These are phyloP conservation scores for Venturia oleaginea DNA, from an alignment of 2,329 filamentous ascomycete species.

Conservation along the genomic window DNA sequence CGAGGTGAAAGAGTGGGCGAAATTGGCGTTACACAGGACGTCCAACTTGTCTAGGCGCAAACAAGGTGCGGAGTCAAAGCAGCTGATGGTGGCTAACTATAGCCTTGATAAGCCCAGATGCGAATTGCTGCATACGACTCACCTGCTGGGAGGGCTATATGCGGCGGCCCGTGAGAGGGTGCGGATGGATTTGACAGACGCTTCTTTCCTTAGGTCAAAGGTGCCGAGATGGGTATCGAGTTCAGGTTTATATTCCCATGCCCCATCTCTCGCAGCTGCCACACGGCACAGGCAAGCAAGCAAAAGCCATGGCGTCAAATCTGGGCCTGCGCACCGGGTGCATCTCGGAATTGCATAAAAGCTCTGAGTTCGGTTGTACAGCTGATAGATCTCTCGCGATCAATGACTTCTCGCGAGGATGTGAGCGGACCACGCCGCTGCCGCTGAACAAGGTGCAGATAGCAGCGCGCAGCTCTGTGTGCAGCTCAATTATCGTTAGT, in stretches of 20 bases:
- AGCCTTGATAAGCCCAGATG: conserved; percentile 2
- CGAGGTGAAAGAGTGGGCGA: background rate
- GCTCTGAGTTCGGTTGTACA: background rate
- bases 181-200: background rate
- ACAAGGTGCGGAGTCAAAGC: background rate
- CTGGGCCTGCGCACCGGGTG: background rate
- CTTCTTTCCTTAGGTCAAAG: background rate
- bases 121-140: background rate
- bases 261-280: background rate
- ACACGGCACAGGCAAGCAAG: background rate
- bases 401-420: background rate
- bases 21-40: background rate
- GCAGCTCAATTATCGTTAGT: conserved; percentile 2
- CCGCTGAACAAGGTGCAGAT: background rate
- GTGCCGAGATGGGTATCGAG: background rate
- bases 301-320: background rate
- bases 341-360: background rate
- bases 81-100: conserved; percentile 3
- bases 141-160: background rate
- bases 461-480: conserved; percentile 3
- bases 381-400: background rate
- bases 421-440: background rate
- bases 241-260: background rate
- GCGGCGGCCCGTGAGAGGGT: background rate
- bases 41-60: background rate